Base-by-base conservation (phyloP, 805 yeast species). In the Groenewaldozyma tartarivorans region DNA sequence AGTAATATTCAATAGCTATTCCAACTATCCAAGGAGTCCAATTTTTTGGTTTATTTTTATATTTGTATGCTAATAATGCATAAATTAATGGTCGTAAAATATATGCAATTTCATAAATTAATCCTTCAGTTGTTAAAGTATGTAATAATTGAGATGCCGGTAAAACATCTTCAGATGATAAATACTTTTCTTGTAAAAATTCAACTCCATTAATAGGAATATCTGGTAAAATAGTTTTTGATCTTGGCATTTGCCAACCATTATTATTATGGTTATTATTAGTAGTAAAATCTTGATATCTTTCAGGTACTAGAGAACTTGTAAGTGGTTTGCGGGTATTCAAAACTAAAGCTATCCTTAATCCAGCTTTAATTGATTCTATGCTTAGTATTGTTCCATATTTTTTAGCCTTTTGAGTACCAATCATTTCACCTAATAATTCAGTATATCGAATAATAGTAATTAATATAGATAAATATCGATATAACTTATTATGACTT, bases 1-100 rank as follows among this genome's bases (percentile, higher is more conserved):
- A 49, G 26, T 50, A 17, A n/a, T 52, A 48, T 42, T 65, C 69
- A 4, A 62, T 37, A 2, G 51, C 49, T 6, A 60, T 21, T 3
- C 70, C 70, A 13, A 54, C 42, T 3, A 60, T 32, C 70, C 70
- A 65, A 2, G 70, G 70, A 11, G 57, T 52, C 69, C 69, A 66
- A 35, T 55, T 53, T 6, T 44, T 43, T 11, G 50, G 47, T 7
- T 39, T 34, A 29, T 38, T 29, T n/a, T 48, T 40, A 40, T 26
- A 43, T 27, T 47, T 41, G 46, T 50, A 55, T 3, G 57, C 51
- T 36, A 63, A 43, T 17, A 48, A n/a, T 4, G 67, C 63, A 46
- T 66, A 65, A 3, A 64, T 38, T 22, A 65, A 45, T 0, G 70
- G 70, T 13, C 70, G 54, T 33, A 64, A 36, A n/a, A 66, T 61